Evolutionary conservation across 257 asterid genomes (phyloP), one percentile per base, ranked within the genome.

Genomic region (Solanum chiquidenum): DNA sequence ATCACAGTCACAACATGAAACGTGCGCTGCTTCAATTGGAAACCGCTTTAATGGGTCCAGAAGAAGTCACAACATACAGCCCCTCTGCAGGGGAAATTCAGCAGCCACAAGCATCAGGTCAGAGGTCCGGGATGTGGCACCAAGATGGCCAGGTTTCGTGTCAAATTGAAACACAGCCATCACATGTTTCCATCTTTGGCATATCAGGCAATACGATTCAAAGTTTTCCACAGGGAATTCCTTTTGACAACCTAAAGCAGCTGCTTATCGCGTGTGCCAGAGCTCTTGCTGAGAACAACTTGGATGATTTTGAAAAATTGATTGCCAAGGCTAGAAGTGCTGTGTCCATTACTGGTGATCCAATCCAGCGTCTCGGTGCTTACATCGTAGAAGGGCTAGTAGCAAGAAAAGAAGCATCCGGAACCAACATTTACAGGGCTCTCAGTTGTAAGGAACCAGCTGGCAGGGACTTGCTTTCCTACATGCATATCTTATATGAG

Each of bases 341-440:
- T 4, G 98, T 96, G 34, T 94, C 98, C 31, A 92, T 96, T 49
- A 93, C 90, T 7, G 99, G 99, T 23, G 99, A 95, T 89, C 98
- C 99, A 8, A 94, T 96, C 82, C 98, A 96, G 85, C 99, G 98
- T 40, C 95, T 96, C 0, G 98, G 99, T 42, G 99, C 99, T 34
- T 96, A 96, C 95, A 90, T 96, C 91, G 75, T 95, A 11, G 99
- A 95, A 92, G 98, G 99, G 25, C 90, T 96, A 35, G 73, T 95
- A 27, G 99, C 99, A 23, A 88, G 95, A 87, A 96, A 94, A 88
- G 98, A 95, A 86, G 93, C 92, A 27, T 96, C 99, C 0, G 99
- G 99, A 9, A 89, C 94, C 11, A 95, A 92, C 89, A 95, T 96
- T 33, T 96, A 95, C 89, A 93, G 95, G 18, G 88, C 98, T 49